These are phyloP conservation scores for Thymus mandschuricus DNA, from an alignment of 257 asterid species.

Conservation along the genomic window DNA sequence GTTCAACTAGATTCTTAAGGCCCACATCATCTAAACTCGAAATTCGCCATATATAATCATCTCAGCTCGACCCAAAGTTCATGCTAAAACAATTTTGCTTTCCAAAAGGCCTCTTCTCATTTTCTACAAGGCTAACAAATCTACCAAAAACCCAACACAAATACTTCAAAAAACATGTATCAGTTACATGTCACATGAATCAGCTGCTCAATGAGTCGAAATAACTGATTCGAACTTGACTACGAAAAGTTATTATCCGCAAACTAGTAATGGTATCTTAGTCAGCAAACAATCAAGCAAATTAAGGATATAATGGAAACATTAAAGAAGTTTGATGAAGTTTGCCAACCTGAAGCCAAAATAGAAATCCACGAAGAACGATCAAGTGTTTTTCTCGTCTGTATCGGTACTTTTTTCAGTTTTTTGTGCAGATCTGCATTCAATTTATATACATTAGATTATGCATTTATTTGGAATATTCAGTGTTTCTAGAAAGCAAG, in stretches of 20 bases:
- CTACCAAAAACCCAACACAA: conserved; percentile 10
- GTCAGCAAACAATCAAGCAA: no score
- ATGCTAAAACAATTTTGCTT: conserved; percentile 3
- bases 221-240: no score
- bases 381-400: conserved; percentile 32
- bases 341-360: conserved; percentile 27
- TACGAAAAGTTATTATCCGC: no score
- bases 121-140: conserved; percentile 12
- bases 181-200: no score
- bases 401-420: conserved; percentile 20
- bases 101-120: background rate
- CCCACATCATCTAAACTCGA: conserved; percentile 11
- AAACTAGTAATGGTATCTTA: no score
- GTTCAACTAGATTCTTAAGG: background rate
- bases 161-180: background rate
- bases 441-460: background rate
- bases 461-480: no score
- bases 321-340: no score
- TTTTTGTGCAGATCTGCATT: conserved; percentile 42
- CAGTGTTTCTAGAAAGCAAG: no score
- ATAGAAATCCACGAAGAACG: conserved; percentile 58
- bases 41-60: background rate
- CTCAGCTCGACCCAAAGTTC: conserved; percentile 10
- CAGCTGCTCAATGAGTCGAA: no score
- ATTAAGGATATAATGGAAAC: no score